Percentiles rank a stretch among this genome's conserved stretches.
Evolutionary conservation across 2,329 filamentous ascomycete species (phyloP).

Genomic region (Fusarium nematophilum): DNA sequence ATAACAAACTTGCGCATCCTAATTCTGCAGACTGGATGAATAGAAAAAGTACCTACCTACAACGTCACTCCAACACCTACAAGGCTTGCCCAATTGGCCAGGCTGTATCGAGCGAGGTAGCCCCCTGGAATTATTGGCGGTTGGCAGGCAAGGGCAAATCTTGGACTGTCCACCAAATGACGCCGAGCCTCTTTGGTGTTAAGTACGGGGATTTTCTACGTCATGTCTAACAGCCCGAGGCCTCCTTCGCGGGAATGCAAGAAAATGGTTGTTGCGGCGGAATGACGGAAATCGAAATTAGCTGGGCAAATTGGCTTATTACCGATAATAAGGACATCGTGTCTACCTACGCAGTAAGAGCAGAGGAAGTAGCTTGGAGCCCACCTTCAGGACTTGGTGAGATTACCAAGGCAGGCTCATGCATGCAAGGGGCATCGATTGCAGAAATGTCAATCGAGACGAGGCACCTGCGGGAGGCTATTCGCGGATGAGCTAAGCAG

Average conservation of each 20-base stretch:
- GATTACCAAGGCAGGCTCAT: slow-evolving; percentile 27
- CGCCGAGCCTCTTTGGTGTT: slow-evolving; percentile 26
- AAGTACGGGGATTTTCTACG: slow-evolving; percentile 24
- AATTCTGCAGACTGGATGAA: slow-evolving; percentile 1
- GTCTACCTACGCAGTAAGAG: slow-evolving; percentile 24
- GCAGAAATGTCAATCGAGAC: neutral
- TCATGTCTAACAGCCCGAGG: slow-evolving; percentile 20
- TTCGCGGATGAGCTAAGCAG: slow-evolving; percentile 26
- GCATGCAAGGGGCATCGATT: slow-evolving; percentile 26
- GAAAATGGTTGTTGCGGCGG: slow-evolving; percentile 32
- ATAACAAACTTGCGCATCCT: slow-evolving; percentile 10
- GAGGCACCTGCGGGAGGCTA: slow-evolving; percentile 16
- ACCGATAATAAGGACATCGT: slow-evolving; percentile 32
- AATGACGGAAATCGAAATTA: slow-evolving; percentile 39
- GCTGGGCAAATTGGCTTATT: slow-evolving; percentile 39
- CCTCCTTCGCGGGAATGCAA: slow-evolving; percentile 32
- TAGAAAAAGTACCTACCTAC: too few relatives aligned
- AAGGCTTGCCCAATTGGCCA: neutral
- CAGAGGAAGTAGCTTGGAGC: slow-evolving; percentile 1
- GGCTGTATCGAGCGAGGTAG: slow-evolving; percentile 2
- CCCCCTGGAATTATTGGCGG: slow-evolving; percentile 1
- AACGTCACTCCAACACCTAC: slow-evolving; percentile 2
- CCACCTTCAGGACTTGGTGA: slow-evolving; percentile 28
- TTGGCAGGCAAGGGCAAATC: slow-evolving; percentile 8
- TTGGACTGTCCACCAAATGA: slow-evolving; percentile 33